Evolutionary conservation across 1,139 yeast genomes (phyloP).

Genomic region (Sugiyamaella castrensis): DNA sequence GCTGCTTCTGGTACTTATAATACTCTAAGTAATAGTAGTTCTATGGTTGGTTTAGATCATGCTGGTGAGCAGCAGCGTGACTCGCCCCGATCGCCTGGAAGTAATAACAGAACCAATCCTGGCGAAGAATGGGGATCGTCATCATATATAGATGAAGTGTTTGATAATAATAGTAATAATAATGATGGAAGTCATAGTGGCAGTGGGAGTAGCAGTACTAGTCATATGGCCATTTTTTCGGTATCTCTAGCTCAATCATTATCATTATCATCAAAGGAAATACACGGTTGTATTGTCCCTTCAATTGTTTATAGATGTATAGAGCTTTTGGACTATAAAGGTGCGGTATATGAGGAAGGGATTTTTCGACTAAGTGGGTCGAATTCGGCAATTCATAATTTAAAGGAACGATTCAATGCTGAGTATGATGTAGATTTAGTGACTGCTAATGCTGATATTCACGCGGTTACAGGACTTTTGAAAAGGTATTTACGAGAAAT

Average conservation of each 20-base stretch:
- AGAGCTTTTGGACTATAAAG: conserved; percentile 60
- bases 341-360: conserved; percentile 85
- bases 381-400: conserved; percentile 66
- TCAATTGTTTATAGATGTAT: conserved; percentile 75
- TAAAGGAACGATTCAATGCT: conserved; percentile 60
- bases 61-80: no score
- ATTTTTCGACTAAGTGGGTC: conserved; percentile 90
- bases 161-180: no score
- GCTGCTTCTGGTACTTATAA: background rate
- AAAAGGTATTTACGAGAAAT: conserved; percentile 72
- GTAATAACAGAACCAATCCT: no score
- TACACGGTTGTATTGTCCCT: conserved; percentile 51
- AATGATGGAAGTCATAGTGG: no score
- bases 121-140: no score
- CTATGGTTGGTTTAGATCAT: no score
- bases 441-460: conserved; percentile 51
- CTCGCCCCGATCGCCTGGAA: no score
- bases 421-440: conserved; percentile 68
- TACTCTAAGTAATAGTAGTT: no score
- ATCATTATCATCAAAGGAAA: conserved; percentile 45
- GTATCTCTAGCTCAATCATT: conserved; percentile 47
- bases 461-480: conserved; percentile 74
- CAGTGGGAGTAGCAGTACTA: background rate
- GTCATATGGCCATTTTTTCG: background rate
- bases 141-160: no score